These are phyloP conservation scores for Phytophthora tubulina DNA, from an alignment of 352 stramenopile species.

Conservation along the genomic window DNA sequence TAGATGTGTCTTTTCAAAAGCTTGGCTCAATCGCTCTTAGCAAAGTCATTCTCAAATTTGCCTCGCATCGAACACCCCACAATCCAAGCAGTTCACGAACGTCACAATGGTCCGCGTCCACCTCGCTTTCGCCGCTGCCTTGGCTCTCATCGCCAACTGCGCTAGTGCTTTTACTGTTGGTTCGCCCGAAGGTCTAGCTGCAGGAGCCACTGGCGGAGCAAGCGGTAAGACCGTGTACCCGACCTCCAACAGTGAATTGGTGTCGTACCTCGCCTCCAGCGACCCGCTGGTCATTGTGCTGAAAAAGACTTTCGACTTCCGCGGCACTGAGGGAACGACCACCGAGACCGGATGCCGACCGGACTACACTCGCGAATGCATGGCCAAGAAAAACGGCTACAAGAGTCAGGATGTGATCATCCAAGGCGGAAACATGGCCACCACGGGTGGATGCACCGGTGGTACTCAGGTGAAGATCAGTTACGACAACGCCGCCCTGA, in stretches of 20 bases:
- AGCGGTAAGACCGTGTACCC: slow-evolving; percentile 38
- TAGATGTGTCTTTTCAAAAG: background rate
- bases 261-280: slow-evolving; percentile 32
- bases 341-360: slow-evolving; percentile 46
- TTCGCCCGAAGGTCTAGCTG: slow-evolving; percentile 35
- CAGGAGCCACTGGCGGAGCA: slow-evolving; percentile 42
- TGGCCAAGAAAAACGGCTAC: slow-evolving; percentile 53
- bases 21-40: background rate
- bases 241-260: slow-evolving; percentile 40
- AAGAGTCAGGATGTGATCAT: slow-evolving; percentile 59
- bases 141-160: slow-evolving; percentile 21
- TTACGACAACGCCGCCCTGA: slow-evolving; percentile 35
- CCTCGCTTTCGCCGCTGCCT: slow-evolving; percentile 6
- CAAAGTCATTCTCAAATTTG: slow-evolving; percentile 32
- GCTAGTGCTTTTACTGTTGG: slow-evolving; percentile 25
- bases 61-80: slow-evolving; percentile 15
- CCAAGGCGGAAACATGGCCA: slow-evolving; percentile 48
- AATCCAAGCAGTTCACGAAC: background rate
- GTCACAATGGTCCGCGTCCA: slow-evolving; percentile 22
- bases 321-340: slow-evolving; percentile 43
- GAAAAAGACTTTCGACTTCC: slow-evolving; percentile 53
- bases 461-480: slow-evolving; percentile 35
- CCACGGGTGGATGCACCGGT: slow-evolving; percentile 52
- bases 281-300: slow-evolving; percentile 42
- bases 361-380: slow-evolving; percentile 45